Percentiles rank a stretch among this genome's conserved stretches.
Evolutionary conservation across 2,329 filamentous ascomycete genomes (phyloP).

Genomic region (Neonectria punicea): DNA sequence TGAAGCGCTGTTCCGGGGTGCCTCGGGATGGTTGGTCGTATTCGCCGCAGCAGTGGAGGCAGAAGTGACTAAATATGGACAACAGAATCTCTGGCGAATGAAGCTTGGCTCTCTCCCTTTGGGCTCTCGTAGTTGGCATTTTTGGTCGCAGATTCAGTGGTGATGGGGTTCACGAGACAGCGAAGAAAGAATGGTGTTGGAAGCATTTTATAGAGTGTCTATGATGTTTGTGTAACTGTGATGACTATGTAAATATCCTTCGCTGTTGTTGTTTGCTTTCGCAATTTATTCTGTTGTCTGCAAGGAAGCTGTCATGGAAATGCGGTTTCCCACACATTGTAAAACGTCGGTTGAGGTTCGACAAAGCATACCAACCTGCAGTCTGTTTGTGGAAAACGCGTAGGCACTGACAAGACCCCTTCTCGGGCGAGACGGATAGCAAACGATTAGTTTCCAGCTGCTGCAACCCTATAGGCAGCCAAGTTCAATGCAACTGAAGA

Average conservation of each 20-base stretch:
- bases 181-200: background rate
- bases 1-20: background rate
- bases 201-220: background rate
- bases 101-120: background rate
- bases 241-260: background rate
- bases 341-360: background rate
- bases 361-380: background rate
- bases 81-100: conserved; percentile 20
- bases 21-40: conserved; percentile 11
- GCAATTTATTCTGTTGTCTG: background rate
- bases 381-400: background rate
- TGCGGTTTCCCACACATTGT: too few relatives aligned
- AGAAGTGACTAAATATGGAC: conserved; percentile 28
- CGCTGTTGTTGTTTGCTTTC: background rate
- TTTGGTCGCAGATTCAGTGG: too few relatives aligned
- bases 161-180: background rate
- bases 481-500: background rate
- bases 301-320: background rate
- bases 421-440: background rate
- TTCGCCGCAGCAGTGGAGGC: conserved; percentile 23
- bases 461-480: background rate
- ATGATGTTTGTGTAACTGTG: background rate
- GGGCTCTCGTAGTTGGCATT: background rate
- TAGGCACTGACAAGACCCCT: background rate
- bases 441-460: background rate